A percentile compares a stretch with the other conserved stretches of the same genome.
phyloP scores from a whole-genome alignment of 805 yeast genomes.

The Yamadazyma sp. region DNA sequence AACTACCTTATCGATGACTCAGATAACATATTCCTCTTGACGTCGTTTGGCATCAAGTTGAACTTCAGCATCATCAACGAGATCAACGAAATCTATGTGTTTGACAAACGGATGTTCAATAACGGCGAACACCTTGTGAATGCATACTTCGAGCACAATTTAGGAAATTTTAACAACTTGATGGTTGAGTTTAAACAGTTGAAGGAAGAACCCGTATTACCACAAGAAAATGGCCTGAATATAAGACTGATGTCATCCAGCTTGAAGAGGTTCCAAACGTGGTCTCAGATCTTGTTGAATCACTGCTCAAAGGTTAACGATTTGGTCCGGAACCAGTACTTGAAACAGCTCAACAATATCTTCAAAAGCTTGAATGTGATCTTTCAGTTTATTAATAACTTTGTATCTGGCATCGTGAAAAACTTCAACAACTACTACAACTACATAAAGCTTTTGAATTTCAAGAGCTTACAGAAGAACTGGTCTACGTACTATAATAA shows the following conservation, averaged over 20 bases:
- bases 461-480: conserved; percentile 40
- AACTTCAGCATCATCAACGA: conserved; percentile 54
- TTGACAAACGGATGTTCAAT: conserved; percentile 60
- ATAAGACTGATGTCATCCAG: conserved; percentile 29
- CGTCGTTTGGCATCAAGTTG: conserved; percentile 66
- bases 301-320: conserved; percentile 38
- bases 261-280: conserved; percentile 48
- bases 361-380: conserved; percentile 49
- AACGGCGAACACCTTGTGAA: conserved; percentile 7
- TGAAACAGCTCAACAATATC: conserved; percentile 38
- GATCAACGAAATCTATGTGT: conserved; percentile 56
- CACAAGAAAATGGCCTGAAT: not conserved
- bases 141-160: conserved; percentile 14
- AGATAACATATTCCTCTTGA: conserved; percentile 49
- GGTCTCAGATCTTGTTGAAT: conserved; percentile 45
- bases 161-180: conserved; percentile 12
- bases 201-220: not conserved
- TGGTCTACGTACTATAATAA: conserved; percentile 36
- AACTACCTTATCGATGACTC: conserved; percentile 19
- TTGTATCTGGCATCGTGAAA: conserved; percentile 50
- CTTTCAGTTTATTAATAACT: conserved; percentile 49
- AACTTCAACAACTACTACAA: conserved; percentile 40
- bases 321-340: conserved; percentile 23
- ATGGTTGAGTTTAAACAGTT: conserved; percentile 12
- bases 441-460: conserved; percentile 36